These are phyloP conservation scores for Thyridium curvatum DNA, from an alignment of 2,329 filamentous ascomycete genomes.

Conservation along the genomic window DNA sequence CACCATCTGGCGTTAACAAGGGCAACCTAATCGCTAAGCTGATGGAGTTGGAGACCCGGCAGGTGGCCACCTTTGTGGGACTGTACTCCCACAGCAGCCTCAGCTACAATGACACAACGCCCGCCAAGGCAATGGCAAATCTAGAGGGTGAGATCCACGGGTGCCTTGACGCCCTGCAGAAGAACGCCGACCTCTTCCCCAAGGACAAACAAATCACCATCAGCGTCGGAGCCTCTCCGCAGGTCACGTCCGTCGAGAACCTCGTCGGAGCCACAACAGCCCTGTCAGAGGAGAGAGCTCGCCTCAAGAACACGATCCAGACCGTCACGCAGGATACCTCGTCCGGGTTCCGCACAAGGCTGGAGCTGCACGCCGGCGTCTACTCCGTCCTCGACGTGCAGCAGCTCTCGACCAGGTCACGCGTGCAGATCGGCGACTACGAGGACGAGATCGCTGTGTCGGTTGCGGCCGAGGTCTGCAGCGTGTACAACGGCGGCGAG, in stretches of 20 bases:
- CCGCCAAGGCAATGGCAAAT: slow-evolving; percentile 20
- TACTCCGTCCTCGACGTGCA: slow-evolving; percentile 61
- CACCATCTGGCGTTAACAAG: slow-evolving; percentile 31
- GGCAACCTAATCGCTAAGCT: slow-evolving; percentile 27
- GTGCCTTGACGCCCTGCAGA: slow-evolving; percentile 16
- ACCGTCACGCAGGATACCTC: neutral
- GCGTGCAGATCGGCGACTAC: slow-evolving; percentile 13
- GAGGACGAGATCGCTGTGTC: slow-evolving; percentile 46
- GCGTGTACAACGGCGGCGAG: slow-evolving; percentile 42
- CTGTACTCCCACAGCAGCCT: slow-evolving; percentile 26
- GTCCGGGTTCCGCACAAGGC: slow-evolving; percentile 9
- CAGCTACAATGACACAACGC: slow-evolving; percentile 19
- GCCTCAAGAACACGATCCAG: neutral
- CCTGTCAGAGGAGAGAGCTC: too few relatives aligned
- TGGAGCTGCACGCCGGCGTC: slow-evolving; percentile 61
- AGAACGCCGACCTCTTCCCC: slow-evolving; percentile 8
- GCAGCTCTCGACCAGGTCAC: slow-evolving; percentile 51
- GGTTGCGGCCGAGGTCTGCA: slow-evolving; percentile 55
- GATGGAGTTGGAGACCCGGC: slow-evolving; percentile 14
- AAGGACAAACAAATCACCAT: slow-evolving; percentile 13
- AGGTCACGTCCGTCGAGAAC: slow-evolving; percentile 20
- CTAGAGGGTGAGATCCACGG: slow-evolving; percentile 21
- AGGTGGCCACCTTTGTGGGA: slow-evolving; percentile 11
- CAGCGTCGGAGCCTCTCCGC: slow-evolving; percentile 25
- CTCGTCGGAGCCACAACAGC: slow-evolving; percentile 2